Conservation (phyloP, 164 flowering plant genomes). For the Amborella trichopoda region DNA sequence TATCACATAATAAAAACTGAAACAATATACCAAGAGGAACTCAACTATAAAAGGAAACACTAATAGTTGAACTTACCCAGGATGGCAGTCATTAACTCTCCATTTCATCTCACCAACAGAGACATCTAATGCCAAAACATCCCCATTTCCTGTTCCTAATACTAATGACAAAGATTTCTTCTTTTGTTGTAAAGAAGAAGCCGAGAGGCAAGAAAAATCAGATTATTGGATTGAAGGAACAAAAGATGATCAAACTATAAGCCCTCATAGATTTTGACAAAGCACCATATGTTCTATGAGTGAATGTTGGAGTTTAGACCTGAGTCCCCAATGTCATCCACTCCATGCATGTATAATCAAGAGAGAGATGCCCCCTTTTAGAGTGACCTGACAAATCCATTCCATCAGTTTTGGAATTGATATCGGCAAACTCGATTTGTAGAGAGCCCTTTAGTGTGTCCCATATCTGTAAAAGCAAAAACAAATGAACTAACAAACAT, state of each 20-base stretch:
- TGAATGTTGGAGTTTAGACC: slow-evolving; percentile 22
- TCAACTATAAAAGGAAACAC: too few species aligned
- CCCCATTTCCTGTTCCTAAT: slow-evolving; percentile 88
- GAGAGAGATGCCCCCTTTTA: slow-evolving; percentile 71
- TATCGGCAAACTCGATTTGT: slow-evolving; percentile 74
- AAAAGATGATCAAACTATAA: too few species aligned
- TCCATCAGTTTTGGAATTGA: slow-evolving; percentile 27
- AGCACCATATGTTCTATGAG: too few species aligned
- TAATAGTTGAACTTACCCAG: slow-evolving; percentile 88
- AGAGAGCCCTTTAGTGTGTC: slow-evolving; percentile 79
- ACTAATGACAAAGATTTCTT: slow-evolving; percentile 42
- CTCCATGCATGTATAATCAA: slow-evolving; percentile 88
- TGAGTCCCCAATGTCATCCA: slow-evolving; percentile 57
- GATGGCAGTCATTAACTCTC: slow-evolving; percentile 75
- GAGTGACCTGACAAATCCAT: slow-evolving; percentile 22
- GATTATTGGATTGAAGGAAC: too few species aligned
- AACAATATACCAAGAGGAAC: too few species aligned
- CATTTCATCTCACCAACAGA: slow-evolving; percentile 76
- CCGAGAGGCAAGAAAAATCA: too few species aligned
- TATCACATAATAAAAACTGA: too few species aligned
- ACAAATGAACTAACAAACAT: too few species aligned
- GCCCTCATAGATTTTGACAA: too few species aligned
- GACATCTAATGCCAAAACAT: slow-evolving; percentile 80
- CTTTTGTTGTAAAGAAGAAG: too few species aligned
- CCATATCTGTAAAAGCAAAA: slow-evolving; percentile 54